These are phyloP conservation scores for Themeda triandra DNA, from an alignment of 176 grass and related monocot genomes.

Conservation along the genomic window DNA sequence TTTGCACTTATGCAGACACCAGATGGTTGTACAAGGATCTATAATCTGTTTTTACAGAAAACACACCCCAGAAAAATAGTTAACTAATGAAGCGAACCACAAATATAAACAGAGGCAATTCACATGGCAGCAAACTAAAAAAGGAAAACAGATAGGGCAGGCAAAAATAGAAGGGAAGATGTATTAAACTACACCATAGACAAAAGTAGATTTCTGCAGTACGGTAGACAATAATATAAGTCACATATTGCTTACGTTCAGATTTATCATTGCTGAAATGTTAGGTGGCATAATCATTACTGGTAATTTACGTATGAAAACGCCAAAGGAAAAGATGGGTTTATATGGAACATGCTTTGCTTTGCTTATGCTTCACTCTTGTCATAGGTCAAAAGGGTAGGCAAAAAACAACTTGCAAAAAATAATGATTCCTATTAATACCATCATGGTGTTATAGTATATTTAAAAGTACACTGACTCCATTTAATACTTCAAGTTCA, in stretches of 20 bases:
- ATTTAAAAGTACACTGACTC: neutral
- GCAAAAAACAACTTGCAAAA: conserved; percentile 34
- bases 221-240: neutral
- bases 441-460: neutral
- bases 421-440: neutral
- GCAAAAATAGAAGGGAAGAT: neutral
- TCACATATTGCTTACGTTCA: conserved; percentile 11
- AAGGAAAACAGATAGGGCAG: neutral
- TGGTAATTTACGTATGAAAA: conserved; percentile 30
- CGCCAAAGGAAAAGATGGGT: neutral
- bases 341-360: conserved; percentile 32
- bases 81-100: conserved; percentile 12
- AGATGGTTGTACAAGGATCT: neutral
- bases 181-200: conserved; percentile 12
- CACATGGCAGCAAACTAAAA: neutral
- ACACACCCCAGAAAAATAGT: neutral
- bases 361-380: conserved; percentile 58
- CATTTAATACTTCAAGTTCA: neutral
- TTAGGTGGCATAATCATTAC: conserved; percentile 23
- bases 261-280: conserved; percentile 18
- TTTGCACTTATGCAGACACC: neutral
- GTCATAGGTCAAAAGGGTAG: conserved; percentile 29
- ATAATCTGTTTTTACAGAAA: conserved; percentile 6
- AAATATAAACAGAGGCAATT: neutral
- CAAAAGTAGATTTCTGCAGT: conserved; percentile 7